A percentile compares a stretch with the other conserved stretches of the same genome.
phyloP scores from a whole-genome alignment of 495 filamentous ascomycete genomes.

The Articulospora tetracladia region DNA sequence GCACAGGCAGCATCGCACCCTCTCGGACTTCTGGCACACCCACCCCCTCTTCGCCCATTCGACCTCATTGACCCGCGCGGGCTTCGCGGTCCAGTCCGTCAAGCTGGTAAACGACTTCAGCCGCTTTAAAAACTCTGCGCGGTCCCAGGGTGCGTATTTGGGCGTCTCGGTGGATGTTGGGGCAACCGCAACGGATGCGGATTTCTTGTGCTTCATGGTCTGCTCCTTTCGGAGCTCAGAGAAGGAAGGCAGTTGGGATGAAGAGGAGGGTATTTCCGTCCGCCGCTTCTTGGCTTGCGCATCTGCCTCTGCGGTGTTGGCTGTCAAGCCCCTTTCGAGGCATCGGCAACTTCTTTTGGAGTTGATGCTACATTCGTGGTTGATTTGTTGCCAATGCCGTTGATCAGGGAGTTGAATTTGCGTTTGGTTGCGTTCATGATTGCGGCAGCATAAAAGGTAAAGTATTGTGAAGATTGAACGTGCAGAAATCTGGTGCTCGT shows the following conservation, averaged over 20 bases:
- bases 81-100: constrained; percentile 82
- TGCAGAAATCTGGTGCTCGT: too few relatives aligned
- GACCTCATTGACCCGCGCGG: constrained; percentile 78
- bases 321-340: constrained; percentile 23
- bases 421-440: constrained; percentile 52
- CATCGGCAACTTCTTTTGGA: constrained; percentile 22
- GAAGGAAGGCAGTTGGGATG: background rate
- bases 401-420: constrained; percentile 53
- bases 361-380: constrained; percentile 18
- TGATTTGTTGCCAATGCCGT: constrained; percentile 40
- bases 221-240: constrained; percentile 10
- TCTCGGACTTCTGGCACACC: constrained; percentile 77
- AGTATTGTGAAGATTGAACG: too few relatives aligned
- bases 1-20: constrained; percentile 80
- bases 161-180: constrained; percentile 18
- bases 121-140: constrained; percentile 74
- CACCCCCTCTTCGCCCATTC: constrained; percentile 95
- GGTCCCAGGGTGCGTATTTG: constrained; percentile 76
- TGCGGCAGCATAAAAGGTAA: too few relatives aligned
- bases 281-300: constrained; percentile 44
- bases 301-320: constrained; percentile 26
- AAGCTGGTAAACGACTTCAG: constrained; percentile 86
- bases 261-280: constrained; percentile 10
- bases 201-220: constrained; percentile 36
- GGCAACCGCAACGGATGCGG: constrained; percentile 33